Percentiles rank a stretch among this genome's conserved stretches.
Conservation (phyloP, 225 moss, liverwort and hornwort genomes). For the Marchantia polymorpha region DNA sequence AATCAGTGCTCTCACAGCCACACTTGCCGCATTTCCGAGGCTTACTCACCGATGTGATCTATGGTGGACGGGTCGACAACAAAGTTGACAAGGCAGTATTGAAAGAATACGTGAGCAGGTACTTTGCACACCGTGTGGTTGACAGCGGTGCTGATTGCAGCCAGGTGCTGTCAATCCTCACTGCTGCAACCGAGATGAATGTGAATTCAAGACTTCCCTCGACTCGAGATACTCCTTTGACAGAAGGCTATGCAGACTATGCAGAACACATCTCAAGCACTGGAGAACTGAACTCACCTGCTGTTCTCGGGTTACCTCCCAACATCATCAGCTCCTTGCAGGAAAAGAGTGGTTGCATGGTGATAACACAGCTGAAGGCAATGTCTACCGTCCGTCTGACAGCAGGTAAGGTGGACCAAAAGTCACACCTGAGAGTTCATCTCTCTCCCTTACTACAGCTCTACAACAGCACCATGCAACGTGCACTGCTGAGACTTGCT, state of each 20-base stretch:
- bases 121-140: constrained; percentile 17
- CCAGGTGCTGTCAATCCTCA: constrained; percentile 8
- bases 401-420: constrained; percentile 23
- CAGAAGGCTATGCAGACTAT: constrained; percentile 27
- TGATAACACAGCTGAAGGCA: constrained; percentile 33
- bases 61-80: constrained; percentile 38
- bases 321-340: constrained; percentile 31
- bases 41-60: constrained; percentile 27
- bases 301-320: constrained; percentile 29
- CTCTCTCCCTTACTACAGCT: constrained; percentile 27
- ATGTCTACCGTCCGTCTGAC: constrained; percentile 25
- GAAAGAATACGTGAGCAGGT: constrained; percentile 31
- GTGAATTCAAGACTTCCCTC: neutral
- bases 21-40: constrained; percentile 20
- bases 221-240: neutral
- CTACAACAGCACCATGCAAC: constrained; percentile 5
- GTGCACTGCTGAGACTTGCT: constrained; percentile 2
- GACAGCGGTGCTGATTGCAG: constrained; percentile 3
- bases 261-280: constrained; percentile 18
- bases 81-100: constrained; percentile 28
- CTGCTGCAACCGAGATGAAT: neutral
- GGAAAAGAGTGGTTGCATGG: constrained; percentile 18
- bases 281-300: constrained; percentile 22
- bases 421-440: constrained; percentile 24
- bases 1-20: constrained; percentile 8